Base-by-base conservation (phyloP, 1,284 basidiomycete species). In the Coniferiporia weirii region DNA sequence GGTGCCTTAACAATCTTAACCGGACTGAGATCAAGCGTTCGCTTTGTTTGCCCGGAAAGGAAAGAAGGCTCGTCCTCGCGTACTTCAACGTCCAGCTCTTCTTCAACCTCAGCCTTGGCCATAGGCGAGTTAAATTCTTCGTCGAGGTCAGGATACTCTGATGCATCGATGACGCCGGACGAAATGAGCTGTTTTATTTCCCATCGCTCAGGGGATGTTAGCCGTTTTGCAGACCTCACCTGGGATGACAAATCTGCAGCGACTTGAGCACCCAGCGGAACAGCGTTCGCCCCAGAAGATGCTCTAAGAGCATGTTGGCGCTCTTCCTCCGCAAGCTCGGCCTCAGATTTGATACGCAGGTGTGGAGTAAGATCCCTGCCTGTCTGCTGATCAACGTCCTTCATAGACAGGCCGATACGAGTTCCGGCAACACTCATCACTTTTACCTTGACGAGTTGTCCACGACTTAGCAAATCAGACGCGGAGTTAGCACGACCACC, bases 141-240 rank as follows among this genome's bases (percentile, higher is more conserved):
- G 66, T 98, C 91, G 34, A 99, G 78, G 61, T 99, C 95, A 2
- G 96, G 96, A 69, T 98, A 98, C 73, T 99, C 97, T 10, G 93
- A 89, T 6, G 95, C 90, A 66, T 89, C 87, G 50, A 98, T 84
- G 4, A 88, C 91, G 51, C 97, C 97, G 45, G 94, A 97, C 0
- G 97, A 93, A 63, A 99, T 98, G 61, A 99, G 84, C 72, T 99
- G 97, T 72, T 98, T 98, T 72, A 99, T 93, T 76, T 99, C 97
- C 93, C 96, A 99, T 20, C 97, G 85, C 72, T 99, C 97, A 0
- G 97, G 97, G 27, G 93, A 95, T 1, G 96, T 96, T 58, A 99
- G 76, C 15, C 97, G 85, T 70, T 96, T 96, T 1, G 93, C 93
- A 15, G 89, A 91, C 20, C 89, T 79, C 15, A 84, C 78, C 17